Evolutionary conservation across 768 basidiomycete species (phyloP).

Genomic region (Russula sp.): DNA sequence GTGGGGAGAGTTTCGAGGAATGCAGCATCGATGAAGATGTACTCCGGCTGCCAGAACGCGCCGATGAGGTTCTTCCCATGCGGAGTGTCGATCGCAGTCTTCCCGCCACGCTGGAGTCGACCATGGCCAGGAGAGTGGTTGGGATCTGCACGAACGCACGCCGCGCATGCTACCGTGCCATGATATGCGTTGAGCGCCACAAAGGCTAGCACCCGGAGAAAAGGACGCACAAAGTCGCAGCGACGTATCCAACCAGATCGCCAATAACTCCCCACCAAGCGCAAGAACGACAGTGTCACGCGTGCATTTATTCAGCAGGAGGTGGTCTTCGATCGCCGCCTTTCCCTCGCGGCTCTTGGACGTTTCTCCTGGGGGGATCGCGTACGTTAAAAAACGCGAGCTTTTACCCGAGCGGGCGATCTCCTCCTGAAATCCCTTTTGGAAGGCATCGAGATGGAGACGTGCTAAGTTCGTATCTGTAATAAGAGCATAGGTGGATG

Average conservation of each 20-base stretch:
- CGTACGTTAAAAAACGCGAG: slow-evolving; percentile 67
- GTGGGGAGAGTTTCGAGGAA: slow-evolving; percentile 91
- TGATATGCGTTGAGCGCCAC: background rate
- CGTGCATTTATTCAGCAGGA: slow-evolving; percentile 84
- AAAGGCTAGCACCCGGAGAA: background rate
- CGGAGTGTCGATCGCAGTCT: slow-evolving; percentile 98
- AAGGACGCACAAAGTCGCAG: slow-evolving; percentile 85
- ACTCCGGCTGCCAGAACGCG: slow-evolving; percentile 97
- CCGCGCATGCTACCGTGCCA: slow-evolving; percentile 86
- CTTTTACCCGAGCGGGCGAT: slow-evolving; percentile 34
- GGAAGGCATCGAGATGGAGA: slow-evolving; percentile 69
- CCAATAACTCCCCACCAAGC: slow-evolving; percentile 97
- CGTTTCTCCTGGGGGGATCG: slow-evolving; percentile 88
- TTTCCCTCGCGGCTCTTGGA: slow-evolving; percentile 91
- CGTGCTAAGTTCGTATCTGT: slow-evolving; percentile 90
- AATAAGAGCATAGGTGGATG: slow-evolving; percentile 86
- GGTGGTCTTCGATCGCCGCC: slow-evolving; percentile 89
- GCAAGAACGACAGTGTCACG: slow-evolving; percentile 91
- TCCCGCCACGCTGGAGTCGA: slow-evolving; percentile 95
- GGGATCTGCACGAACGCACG: slow-evolving; percentile 92
- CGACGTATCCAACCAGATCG: slow-evolving; percentile 93
- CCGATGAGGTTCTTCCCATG: slow-evolving; percentile 98
- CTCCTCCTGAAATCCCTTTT: slow-evolving; percentile 57
- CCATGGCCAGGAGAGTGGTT: slow-evolving; percentile 96
- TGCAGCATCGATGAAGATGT: slow-evolving; percentile 95